Evolutionary conservation across 805 yeast genomes (phyloP), one percentile per base, ranked within the genome.

Genomic region (Nematodospora valgi): DNA sequence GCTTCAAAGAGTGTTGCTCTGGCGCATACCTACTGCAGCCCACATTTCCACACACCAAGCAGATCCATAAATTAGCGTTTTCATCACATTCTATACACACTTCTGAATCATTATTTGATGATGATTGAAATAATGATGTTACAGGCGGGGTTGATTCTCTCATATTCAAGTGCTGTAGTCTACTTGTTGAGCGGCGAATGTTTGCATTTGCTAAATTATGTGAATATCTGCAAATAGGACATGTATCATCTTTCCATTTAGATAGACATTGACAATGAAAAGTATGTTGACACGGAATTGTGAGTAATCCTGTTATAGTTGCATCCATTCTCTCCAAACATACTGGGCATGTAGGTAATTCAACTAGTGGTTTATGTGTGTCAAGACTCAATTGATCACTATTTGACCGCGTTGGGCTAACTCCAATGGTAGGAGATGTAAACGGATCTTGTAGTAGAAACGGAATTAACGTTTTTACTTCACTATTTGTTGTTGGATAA

Each of bases 241-340:
- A 88, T 18, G 85, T 76, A 40, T 86, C 93, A 52, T 87, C 95
- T 38, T 76, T 76, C 96, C 96, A 88, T 56, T 82, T 84, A 30
- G 86, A 78, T 33, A 88, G 65, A 53, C 96, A 89, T 46, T 76
- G 83, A 46, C 95, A 88, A 56, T 88, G 96, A 57, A 86, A 88
- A 0, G 96, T 86, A 54, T 88, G 97, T 53, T 86, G 96, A 44
- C 96, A 89, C 2, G 93, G 88, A 22, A 86, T 88, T 0, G 96
- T 89, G 5, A 87, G 61, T 8, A 88, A 64, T 0, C 97, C 97
- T 0, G 95, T 79, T 4, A 83, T 66, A 15, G 74, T 76, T 1
- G 88, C 68, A 52, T 88, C 97, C 82, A 88, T 80, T 40, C 94
- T 66, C 48, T 88, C 97, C 12, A 88, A 63, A 52, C 97, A 88